Base-by-base conservation (phyloP, 345 rosid genomes). In the Alliaria petiolata region DNA sequence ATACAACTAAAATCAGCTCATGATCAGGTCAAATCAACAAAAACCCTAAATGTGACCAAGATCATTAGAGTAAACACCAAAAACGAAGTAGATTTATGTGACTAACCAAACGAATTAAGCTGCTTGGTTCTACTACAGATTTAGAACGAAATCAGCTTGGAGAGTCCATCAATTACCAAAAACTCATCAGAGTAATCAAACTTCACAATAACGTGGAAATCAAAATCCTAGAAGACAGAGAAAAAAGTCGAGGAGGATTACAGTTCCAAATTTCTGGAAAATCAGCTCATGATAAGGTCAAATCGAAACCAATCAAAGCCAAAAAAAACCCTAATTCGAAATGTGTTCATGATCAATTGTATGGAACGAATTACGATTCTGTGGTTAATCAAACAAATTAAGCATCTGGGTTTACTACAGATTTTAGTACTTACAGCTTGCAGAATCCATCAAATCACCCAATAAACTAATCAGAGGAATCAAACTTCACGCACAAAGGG, bases 1-100 rank as follows among this genome's bases (percentile, higher is more conserved):
- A 31, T 71, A 54, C 31, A 56, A 71, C 43, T 13, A 15, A 55
- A 31, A 43, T 39, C 43, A 75, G 40, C 16, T 52, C 40, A 42
- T 36, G 4, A 38, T 11, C 43, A 12, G n/a, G 5, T 38, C n/a
- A 12, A 39, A 59, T 47, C 31, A n/a, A 12, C 43, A 39, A 39
- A 4, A 39, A 13, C 43, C 6, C 6, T 39, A 39, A 39, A 39
- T 4, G n/a, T 12, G n/a, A 13, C 15, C 6, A 39, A 1, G 0
- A 12, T 39, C 43, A 39, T 13, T 39, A 39, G 43, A 39, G n/a
- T 38, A 2, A 13, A 39, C 43, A 39, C 6, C n/a, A n/a, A n/a
- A n/a, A n/a, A n/a, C n/a, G n/a, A n/a, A n/a, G n/a, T 39, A 39
- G 15, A 39, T 4, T 13, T 13, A 12, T 39, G 6, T 39, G 6